Conservation (phyloP, 345 rosid genomes). For the Arabis hirsuta region DNA sequence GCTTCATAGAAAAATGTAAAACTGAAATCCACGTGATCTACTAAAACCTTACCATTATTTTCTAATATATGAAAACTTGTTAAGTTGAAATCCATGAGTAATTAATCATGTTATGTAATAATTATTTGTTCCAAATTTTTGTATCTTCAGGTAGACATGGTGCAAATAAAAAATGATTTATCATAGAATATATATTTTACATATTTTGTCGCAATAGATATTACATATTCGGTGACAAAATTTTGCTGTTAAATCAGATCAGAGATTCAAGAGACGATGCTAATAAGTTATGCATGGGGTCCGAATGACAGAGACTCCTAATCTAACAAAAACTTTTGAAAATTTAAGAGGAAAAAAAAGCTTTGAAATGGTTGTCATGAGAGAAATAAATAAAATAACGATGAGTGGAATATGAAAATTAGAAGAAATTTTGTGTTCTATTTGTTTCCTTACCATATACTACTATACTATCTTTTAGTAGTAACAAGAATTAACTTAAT, state of each 20-base stretch:
- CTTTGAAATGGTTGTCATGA: too few relatives aligned
- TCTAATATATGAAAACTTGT: not conserved
- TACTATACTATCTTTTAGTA: not conserved
- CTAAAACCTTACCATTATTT: slow-evolving; percentile 6
- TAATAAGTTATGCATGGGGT: too few relatives aligned
- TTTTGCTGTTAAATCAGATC: too few relatives aligned
- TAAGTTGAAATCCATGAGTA: slow-evolving; percentile 13
- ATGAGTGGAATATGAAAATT: too few relatives aligned
- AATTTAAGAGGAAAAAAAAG: too few relatives aligned
- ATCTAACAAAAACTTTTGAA: too few relatives aligned
- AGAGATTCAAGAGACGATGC: too few relatives aligned
- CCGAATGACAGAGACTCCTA: too few relatives aligned
- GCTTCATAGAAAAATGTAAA: slow-evolving; percentile 22
- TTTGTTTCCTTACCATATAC: too few relatives aligned
- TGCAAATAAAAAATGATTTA: slow-evolving; percentile 2
- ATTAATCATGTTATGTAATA: slow-evolving; percentile 2
- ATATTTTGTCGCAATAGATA: too few relatives aligned
- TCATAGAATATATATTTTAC: not conserved
- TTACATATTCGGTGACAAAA: not conserved
- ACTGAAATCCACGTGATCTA: slow-evolving; percentile 40
- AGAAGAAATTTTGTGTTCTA: too few relatives aligned
- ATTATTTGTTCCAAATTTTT: not conserved
- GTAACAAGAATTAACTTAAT: not conserved
- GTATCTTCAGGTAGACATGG: not conserved
- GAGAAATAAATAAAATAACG: too few relatives aligned